Conservation (phyloP, 139 green algal species). For the Raphidocelis subcapitata region DNA sequence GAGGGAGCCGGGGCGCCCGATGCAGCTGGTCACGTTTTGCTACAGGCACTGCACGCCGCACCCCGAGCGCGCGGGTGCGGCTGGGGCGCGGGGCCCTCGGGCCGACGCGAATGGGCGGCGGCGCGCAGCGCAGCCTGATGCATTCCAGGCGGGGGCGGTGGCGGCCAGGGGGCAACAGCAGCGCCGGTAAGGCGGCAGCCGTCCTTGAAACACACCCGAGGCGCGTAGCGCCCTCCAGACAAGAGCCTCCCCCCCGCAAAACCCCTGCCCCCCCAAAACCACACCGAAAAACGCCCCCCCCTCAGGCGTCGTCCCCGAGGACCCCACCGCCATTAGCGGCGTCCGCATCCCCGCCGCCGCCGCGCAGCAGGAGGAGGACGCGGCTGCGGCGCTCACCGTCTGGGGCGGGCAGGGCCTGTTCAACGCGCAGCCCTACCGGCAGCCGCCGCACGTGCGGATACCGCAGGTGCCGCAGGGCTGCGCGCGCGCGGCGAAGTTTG, state of each 20-base stretch:
- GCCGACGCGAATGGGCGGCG: neutral
- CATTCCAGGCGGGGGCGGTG: no score
- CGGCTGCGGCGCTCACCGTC: neutral
- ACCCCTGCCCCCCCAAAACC: no score
- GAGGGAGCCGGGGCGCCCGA: constrained; percentile 20
- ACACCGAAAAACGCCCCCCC: neutral
- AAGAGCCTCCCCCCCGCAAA: no score
- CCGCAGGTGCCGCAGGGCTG: constrained; percentile 53
- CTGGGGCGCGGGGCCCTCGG: constrained; percentile 11
- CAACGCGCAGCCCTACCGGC: constrained; percentile 77
- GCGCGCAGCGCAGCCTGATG: no score
- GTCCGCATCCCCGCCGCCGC: constrained; percentile 2
- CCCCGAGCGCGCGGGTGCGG: constrained; percentile 49
- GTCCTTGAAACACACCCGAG: no score
- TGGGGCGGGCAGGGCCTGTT: constrained; percentile 47
- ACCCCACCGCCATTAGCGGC: no score
- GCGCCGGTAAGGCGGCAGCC: no score
- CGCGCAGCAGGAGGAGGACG: constrained; percentile 3
- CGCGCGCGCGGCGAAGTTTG: constrained; percentile 46
- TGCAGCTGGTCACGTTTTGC: constrained; percentile 74
- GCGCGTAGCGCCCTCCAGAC: no score
- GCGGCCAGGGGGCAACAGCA: no score
- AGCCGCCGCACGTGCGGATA: constrained; percentile 46
- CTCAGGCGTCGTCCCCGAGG: constrained; percentile 12
- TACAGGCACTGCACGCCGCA: constrained; percentile 66